Base-by-base conservation (phyloP, 1,139 yeast genomes). In the Candida sanyaensis region DNA sequence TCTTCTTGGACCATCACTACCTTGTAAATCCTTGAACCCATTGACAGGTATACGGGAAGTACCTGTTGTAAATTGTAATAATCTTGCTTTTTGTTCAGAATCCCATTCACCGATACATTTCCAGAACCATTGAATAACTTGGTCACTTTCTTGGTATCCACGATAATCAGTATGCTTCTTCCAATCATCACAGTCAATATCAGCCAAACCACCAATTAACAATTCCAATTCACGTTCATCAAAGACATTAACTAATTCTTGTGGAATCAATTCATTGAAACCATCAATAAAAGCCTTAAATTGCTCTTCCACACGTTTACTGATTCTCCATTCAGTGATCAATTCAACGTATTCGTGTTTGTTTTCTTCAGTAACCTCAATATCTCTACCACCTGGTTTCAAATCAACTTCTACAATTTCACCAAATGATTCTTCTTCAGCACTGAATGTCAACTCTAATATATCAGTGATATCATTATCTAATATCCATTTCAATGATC, bases 41-140 rank as follows among this genome's bases (percentile, higher is more conserved):
- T 93, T 93, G 56, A 93, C 99, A 2, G 99, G 99, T 50, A 95
- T 92, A 74, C 99, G 88, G 24, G 97, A 90, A 2, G 99, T 93
- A 77, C 99, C 99, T 1, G 99, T 93, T 17, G 98, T 92, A 65
- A 93, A 93, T 71, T 95, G 99, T 61, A 93, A 76, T 63, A 93
- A 77, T 69, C 99, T 83, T 2, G 98, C 96, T 69, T 92, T 88
- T 68, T 92, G 97, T 70, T 93, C 99, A 46, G 92, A 83, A 66
- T 92, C 98, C 97, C 97, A 92, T 64, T 86, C 89, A 46, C 86
- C 79, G 58, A 95, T 85, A 71, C 96, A 87, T 68, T 83, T 84
- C 99, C 99, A 93, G 80, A 93, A 93, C 98, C 98, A 93, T 73
- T 91, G 96, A 56, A 93, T 86, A 47, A 91, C 97, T 71, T 91